A percentile compares a stretch with the other conserved stretches of the same genome.
phyloP scores from a whole-genome alignment of 306 rosid genomes.

The Vicia villosa region DNA sequence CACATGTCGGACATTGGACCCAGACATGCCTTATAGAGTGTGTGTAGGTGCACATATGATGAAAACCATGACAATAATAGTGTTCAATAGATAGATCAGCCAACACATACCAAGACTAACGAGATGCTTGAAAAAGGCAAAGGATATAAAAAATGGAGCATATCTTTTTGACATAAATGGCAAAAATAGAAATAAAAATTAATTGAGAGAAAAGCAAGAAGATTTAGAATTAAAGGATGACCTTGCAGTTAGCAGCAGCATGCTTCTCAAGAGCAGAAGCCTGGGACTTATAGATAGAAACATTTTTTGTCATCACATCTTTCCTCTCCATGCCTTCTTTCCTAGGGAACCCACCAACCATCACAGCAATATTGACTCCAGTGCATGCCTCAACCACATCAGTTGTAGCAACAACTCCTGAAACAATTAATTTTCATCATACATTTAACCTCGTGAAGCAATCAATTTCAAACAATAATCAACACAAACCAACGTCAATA shows the following conservation, averaged over 20 bases:
- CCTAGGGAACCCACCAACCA: conserved; percentile 99
- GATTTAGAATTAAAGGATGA: conserved; percentile 22
- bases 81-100: not conserved
- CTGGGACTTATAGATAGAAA: conserved; percentile 90
- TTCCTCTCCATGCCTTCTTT: conserved; percentile 99
- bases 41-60: not conserved
- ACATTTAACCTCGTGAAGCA: conserved; percentile 5
- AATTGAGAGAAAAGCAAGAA: not conserved
- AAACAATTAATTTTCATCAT: conserved; percentile 22
- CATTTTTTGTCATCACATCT: conserved; percentile 95
- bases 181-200: not conserved
- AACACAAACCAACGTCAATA: not conserved
- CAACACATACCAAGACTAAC: not conserved
- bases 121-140: not conserved
- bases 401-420: conserved; percentile 96
- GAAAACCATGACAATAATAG: conserved; percentile 4
- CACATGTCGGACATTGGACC: not conserved
- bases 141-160: not conserved
- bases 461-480: not conserved
- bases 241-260: conserved; percentile 97
- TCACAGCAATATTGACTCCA: conserved; percentile 79
- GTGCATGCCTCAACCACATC: conserved; percentile 91
- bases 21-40: not conserved
- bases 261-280: conserved; percentile 95
- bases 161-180: not conserved